Base-by-base conservation (phyloP, 177 flowering plant genomes). In the Telopea speciosissima region DNA sequence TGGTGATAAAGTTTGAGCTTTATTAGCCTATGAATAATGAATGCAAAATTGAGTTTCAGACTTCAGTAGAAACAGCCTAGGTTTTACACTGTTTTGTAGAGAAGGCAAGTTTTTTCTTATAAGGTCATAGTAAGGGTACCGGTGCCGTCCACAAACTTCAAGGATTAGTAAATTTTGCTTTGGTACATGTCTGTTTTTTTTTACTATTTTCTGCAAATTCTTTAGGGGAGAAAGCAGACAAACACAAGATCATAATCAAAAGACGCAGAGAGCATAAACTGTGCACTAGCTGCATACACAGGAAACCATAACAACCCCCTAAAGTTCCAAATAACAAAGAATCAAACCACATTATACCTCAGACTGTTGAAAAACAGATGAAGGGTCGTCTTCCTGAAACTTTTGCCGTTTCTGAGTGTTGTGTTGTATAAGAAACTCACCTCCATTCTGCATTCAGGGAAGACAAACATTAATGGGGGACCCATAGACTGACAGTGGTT, bases 341-440 rank as follows among this genome's bases (percentile, higher is more conserved):
- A 49, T 33, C 49, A 68, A 66, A 52, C 42, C 62, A 61, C 6
- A 71, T 49, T 69, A 23, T 73, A 91, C 97, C 96, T 93, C 91
- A 36, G 81, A 76, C 64, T 73, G 90, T 66, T 89, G 84, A 68
- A 74, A 72, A 70, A 65, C 67, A 52, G 80, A 9, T 68, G 87
- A 66, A 25, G 75, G 69, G 58, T 82, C 82, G 65, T 83, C 85
- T 49, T 85, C 93, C 67, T 85, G 79, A 72, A 87, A 65, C 72
- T 84, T 93, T 71, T 81, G 89, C 33, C 97, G 90, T 85, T 96
- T 96, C 72, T 84, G 88, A 74, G 86, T 83, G 80, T 87, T 93
- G 22, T 97, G 89, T 83, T 85, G 93, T 79, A 96, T 93, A 65
- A 96, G 91, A 80, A 82, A 96, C 23, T 83, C 96, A 52, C 78